Percentiles rank a stretch among this genome's conserved stretches.
phyloP scores from a whole-genome alignment of 2,329 filamentous ascomycete species.

The Alternaria alternata region DNA sequence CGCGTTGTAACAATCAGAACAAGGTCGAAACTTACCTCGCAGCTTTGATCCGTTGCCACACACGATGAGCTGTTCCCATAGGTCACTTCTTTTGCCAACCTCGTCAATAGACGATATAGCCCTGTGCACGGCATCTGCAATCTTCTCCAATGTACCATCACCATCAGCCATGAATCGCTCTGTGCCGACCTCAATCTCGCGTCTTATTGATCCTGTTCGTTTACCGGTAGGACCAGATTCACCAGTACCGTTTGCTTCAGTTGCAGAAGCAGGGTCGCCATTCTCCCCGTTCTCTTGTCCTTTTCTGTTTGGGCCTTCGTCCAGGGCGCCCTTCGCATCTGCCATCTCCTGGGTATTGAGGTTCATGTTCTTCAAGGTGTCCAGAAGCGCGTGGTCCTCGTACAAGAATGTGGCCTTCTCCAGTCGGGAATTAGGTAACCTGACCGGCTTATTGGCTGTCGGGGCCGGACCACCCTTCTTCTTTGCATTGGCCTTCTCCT shows the following conservation, averaged over 20 bases:
- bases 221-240: conserved; percentile 24
- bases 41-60: conserved; percentile 84
- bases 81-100: conserved; percentile 80
- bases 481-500: conserved; percentile 67
- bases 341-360: conserved; percentile 57
- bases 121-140: conserved; percentile 83
- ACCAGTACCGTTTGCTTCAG: conserved; percentile 39
- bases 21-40: conserved; percentile 56
- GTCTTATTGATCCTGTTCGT: conserved; percentile 49
- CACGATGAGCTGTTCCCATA: conserved; percentile 93
- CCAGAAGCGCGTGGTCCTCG: conserved; percentile 69
- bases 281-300: conserved; percentile 46
- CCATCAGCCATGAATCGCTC: conserved; percentile 74
- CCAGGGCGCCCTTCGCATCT: conserved; percentile 62
- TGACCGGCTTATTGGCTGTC: conserved; percentile 65
- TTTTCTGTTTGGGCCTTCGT: conserved; percentile 55
- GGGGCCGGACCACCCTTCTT: conserved; percentile 68
- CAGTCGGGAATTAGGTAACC: conserved; percentile 76
- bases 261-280: conserved; percentile 33
- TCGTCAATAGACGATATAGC: conserved; percentile 85
- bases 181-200: conserved; percentile 78
- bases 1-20: neutral
- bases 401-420: conserved; percentile 75
- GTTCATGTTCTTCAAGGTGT: conserved; percentile 62
- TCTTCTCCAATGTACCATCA: conserved; percentile 78